These are phyloP conservation scores for Falciphora oryzae DNA, from an alignment of 2,329 filamentous ascomycete genomes.

Conservation along the genomic window DNA sequence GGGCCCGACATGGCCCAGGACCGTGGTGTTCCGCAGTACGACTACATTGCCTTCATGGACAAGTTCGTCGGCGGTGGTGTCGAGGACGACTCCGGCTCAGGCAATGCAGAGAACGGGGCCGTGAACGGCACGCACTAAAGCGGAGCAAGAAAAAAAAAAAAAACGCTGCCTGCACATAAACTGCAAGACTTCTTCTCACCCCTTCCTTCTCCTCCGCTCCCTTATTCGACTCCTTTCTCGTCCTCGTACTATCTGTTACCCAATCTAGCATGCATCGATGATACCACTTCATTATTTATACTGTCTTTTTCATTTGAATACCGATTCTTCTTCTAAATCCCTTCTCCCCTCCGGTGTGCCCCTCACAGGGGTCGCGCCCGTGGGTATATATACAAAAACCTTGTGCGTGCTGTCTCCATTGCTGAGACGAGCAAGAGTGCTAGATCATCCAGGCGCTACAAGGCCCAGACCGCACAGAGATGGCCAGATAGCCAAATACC, in stretches of 20 bases:
- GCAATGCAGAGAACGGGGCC: not conserved
- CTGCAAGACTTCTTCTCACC: not conserved
- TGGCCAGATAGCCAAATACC: not conserved
- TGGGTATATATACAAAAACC: not conserved
- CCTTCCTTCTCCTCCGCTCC: not conserved
- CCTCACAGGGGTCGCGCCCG: too few species aligned
- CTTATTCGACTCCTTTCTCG: not conserved
- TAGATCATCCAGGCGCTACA: not conserved
- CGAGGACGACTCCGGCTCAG: conserved; percentile 9
- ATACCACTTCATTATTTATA: not conserved
- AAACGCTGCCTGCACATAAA: not conserved
- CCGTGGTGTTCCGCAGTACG: conserved; percentile 78
- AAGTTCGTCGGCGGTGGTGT: conserved; percentile 56
- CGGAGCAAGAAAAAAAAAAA: not conserved
- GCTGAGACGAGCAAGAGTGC: not conserved
- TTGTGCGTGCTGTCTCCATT: not conserved
- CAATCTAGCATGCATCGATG: not conserved
- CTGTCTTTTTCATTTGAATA: not conserved
- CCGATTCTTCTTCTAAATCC: not conserved
- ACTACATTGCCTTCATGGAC: conserved; percentile 98
- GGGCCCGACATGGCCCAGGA: conserved; percentile 84
- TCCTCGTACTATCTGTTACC: not conserved
- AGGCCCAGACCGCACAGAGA: not conserved
- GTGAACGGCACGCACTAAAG: not conserved
- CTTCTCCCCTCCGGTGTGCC: not conserved